Evolutionary conservation across 306 rosid genomes (phyloP).

Genomic region (Lathyrus oleraceus): DNA sequence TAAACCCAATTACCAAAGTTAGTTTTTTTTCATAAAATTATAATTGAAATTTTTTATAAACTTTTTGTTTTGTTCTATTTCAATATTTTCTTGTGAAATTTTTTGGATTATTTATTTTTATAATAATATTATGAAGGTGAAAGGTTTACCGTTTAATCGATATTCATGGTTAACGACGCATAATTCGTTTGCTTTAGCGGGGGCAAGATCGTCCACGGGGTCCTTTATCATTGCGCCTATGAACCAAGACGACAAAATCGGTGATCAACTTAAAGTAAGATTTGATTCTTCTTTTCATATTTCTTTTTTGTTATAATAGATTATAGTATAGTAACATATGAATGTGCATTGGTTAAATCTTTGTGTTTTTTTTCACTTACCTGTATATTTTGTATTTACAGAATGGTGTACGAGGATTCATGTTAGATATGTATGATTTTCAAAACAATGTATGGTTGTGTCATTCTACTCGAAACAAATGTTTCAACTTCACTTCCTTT

Average conservation of each 20-base stretch:
- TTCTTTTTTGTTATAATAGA: too few relatives aligned
- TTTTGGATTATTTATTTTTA: background rate
- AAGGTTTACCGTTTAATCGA: constrained; percentile 68
- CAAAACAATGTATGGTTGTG: constrained; percentile 77
- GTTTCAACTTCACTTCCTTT: constrained; percentile 73
- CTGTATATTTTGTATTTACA: constrained; percentile 18
- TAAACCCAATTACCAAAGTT: constrained; percentile 65
- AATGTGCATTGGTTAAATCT: too few relatives aligned
- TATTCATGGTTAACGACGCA: constrained; percentile 98
- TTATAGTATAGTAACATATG: too few relatives aligned
- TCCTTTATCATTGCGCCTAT: constrained; percentile 53
- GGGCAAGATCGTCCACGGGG: constrained; percentile 68
- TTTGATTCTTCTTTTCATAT: background rate
- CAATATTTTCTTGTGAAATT: background rate
- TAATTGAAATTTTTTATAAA: background rate
- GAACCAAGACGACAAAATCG: constrained; percentile 80
- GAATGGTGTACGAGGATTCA: constrained; percentile 91
- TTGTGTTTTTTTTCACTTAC: too few relatives aligned
- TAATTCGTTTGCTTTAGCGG: constrained; percentile 72
- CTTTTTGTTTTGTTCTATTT: background rate
- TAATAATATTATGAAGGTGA: constrained; percentile 49
- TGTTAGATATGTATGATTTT: constrained; percentile 95
- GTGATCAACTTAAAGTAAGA: constrained; percentile 72
- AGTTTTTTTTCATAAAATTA: constrained; percentile 4
- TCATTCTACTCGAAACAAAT: constrained; percentile 66